Conservation (phyloP, 345 rosid genomes). For the Eucalyptus cloeziana region DNA sequence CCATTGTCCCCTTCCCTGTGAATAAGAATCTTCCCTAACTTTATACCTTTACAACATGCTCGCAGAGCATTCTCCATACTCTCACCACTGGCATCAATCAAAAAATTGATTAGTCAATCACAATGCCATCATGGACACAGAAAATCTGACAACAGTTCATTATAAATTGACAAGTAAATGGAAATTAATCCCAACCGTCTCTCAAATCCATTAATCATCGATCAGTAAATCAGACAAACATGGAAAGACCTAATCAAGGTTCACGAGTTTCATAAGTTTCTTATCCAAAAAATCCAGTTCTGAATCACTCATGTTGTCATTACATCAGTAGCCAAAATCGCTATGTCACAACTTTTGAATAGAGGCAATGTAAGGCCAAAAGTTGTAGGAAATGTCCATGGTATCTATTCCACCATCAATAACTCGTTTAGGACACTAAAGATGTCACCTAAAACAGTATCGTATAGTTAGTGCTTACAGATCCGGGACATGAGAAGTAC, state of each 20-base stretch:
- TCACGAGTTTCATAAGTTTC: not conserved
- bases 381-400: not conserved
- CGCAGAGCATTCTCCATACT: conserved; percentile 99
- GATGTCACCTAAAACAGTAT: not conserved
- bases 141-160: not conserved
- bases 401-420: not conserved
- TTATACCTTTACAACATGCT: conserved; percentile 98
- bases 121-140: not conserved
- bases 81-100: conserved; percentile 60
- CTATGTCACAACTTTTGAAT: not conserved
- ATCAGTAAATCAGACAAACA: not conserved
- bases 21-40: conserved; percentile 91
- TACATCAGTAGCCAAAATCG: not conserved
- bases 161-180: not conserved
- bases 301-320: not conserved
- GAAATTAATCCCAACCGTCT: not conserved
- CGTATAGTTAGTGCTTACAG: not conserved
- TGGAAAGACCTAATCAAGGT: not conserved
- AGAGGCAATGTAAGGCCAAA: not conserved
- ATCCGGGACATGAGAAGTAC: conserved; percentile 21
- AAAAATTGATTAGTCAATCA: not conserved
- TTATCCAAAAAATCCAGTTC: not conserved
- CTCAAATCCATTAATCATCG: not conserved
- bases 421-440: not conserved
- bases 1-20: conserved; percentile 99